Evolutionary conservation across 2,329 filamentous ascomycete genomes (phyloP).

Genomic region (Mycosphaerella sp.): DNA sequence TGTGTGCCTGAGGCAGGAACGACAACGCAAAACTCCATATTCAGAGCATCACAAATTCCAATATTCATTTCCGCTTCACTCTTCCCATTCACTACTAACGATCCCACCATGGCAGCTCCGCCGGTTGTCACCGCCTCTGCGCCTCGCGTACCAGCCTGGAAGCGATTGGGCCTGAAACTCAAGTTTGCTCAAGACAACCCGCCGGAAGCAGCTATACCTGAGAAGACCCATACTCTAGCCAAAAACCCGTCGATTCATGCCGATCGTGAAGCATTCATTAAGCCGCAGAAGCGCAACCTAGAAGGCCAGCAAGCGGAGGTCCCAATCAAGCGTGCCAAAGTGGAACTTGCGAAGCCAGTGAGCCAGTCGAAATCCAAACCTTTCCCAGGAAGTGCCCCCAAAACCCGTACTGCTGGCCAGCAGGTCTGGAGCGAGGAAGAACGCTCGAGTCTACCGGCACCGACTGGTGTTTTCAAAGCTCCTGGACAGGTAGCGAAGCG

Average conservation of each 20-base stretch:
- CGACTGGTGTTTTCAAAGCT: constrained; percentile 15
- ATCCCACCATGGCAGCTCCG: constrained; percentile 4
- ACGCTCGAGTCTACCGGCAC: constrained; percentile 11
- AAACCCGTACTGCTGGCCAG: constrained; percentile 1
- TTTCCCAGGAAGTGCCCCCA: constrained; percentile 6
- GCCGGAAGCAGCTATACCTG: constrained; percentile 7
- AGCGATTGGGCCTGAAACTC: constrained; percentile 54
- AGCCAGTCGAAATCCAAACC: constrained; percentile 1
- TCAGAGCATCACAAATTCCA: background rate
- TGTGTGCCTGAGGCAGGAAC: constrained; percentile 6
- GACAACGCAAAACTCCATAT: constrained; percentile 2
- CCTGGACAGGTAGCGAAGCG: constrained; percentile 17
- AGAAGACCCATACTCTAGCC: constrained; percentile 1
- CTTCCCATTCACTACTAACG: background rate
- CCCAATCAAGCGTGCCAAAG: constrained; percentile 14
- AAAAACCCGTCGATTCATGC: background rate
- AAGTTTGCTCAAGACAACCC: constrained; percentile 45
- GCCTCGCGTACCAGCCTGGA: constrained; percentile 51
- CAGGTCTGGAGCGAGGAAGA: constrained; percentile 6
- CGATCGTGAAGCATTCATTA: background rate
- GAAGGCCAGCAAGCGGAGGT: constrained; percentile 6
- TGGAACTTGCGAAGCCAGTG: background rate
- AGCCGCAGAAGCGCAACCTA: constrained; percentile 6
- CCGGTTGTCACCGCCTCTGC: constrained; percentile 8
- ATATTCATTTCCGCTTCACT: background rate